phyloP scores from a whole-genome alignment of 306 rosid species.

The Castanospermum australe region DNA sequence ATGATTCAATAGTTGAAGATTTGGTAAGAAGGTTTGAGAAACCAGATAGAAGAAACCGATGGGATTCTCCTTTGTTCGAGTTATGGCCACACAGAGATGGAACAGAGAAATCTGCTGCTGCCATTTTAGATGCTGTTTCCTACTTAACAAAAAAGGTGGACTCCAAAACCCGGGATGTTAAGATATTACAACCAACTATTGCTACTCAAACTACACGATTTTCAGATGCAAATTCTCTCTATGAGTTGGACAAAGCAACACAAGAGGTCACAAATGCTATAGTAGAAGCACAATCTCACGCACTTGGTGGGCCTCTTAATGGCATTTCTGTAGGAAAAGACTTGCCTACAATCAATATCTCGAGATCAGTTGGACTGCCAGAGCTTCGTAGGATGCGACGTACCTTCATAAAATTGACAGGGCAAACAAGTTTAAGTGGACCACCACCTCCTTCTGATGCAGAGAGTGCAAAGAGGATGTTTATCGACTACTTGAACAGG shows the following conservation, averaged over 20 bases:
- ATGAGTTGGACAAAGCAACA: conserved; percentile 85
- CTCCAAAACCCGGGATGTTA: conserved; percentile 79
- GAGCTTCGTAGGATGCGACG: conserved; percentile 83
- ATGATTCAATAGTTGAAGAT: conserved; percentile 76
- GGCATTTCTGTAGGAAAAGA: conserved; percentile 72
- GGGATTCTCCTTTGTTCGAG: conserved; percentile 96
- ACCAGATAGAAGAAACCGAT: conserved; percentile 83
- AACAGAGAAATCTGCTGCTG: conserved; percentile 56
- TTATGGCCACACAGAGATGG: conserved; percentile 71
- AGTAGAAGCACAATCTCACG: conserved; percentile 86
- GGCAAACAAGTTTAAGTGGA: conserved; percentile 95
- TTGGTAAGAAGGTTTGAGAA: conserved; percentile 82
- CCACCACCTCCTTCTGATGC: conserved; percentile 87
- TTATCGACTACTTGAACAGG: conserved; percentile 92
- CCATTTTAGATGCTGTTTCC: conserved; percentile 57
- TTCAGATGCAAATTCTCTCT: conserved; percentile 82
- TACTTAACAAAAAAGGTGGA: conserved; percentile 74
- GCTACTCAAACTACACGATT: conserved; percentile 74
- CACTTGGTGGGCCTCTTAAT: conserved; percentile 77
- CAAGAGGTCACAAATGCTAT: conserved; percentile 77
- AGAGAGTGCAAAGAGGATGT: conserved; percentile 89
- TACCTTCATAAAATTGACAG: conserved; percentile 83
- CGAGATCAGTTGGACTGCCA: conserved; percentile 73
- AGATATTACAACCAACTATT: conserved; percentile 84
- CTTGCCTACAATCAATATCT: conserved; percentile 58